Evolutionary conservation across 2,329 filamentous ascomycete genomes (phyloP), one percentile per base, ranked within the genome.

Genomic region (Bipolaris bicolor): DNA sequence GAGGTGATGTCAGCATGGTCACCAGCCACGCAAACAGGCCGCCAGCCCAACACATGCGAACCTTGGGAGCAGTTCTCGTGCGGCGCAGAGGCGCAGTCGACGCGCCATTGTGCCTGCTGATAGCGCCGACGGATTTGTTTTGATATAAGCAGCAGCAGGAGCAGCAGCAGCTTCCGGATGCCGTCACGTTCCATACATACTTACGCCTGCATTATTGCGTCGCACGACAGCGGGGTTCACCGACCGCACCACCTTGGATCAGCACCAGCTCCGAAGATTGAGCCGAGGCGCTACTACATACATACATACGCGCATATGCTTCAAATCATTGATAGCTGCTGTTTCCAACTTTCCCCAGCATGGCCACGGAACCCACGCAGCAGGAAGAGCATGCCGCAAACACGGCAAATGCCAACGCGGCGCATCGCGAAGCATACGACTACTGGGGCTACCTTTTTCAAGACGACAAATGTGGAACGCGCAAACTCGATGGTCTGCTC

Each of bases 381-480:
- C 56, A 50, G 44, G 64, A 60, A 36, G 56, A 63, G 39, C 55
- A 58, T 20, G 62, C 62, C 37, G 65, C 67, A 16, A 61, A 66
- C 9, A 41, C 55, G 15, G 62, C 64, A 13, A 65, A 67, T 45
- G 60, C 54, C 40, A 68, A 76, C 46, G 67, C 73, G n/a, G 65
- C 70, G 29, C 65, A 71, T 18, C 65, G 65, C 53, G 81, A 83
- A 68, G 80, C 81, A 5, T 74, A 73, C 50, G 74, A 82, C 59
- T 82, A 81, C 62, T 83, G 81, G 81, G 80, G 79, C 11, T 82
- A 81, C 60, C 68, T 83, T 36, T 79, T 83, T 70, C 78, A 80
- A 66, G 66, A 73, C n/a, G 80, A 83, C 74, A 82, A 82, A 67
- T 81, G 79, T 52, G 81, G 80, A 31, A 82, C 79, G 3, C 76